Evolutionary conservation across 140 eudicot genomes (phyloP).

Genomic region (Cichorium intybus): DNA sequence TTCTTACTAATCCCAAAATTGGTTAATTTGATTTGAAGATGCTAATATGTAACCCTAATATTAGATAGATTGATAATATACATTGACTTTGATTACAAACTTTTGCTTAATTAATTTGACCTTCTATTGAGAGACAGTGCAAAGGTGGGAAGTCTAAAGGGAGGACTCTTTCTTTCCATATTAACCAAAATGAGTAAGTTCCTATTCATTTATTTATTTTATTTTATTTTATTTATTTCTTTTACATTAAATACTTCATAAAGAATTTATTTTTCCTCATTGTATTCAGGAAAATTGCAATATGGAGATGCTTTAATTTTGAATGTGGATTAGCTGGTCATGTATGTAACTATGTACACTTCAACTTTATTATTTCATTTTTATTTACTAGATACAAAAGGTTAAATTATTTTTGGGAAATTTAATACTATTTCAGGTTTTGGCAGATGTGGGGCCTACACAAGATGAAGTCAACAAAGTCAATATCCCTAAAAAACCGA

Average conservation of each 20-base stretch:
- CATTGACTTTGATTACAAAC: neutral
- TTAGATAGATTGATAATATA: neutral
- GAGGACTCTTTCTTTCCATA: conserved; percentile 69
- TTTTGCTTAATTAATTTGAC: conserved; percentile 7
- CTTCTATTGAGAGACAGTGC: conserved; percentile 55
- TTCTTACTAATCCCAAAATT: neutral
- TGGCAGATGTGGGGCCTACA: conserved; percentile 36
- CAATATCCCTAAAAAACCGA: conserved; percentile 23
- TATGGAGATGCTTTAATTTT: conserved; percentile 75
- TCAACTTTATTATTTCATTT: conserved; percentile 10
- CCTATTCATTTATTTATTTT: neutral
- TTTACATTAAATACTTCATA: neutral
- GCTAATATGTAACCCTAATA: neutral
- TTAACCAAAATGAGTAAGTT: conserved; percentile 47
- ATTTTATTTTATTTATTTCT: no score
- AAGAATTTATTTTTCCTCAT: neutral
- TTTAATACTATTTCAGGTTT: conserved; percentile 42
- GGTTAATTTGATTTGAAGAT: neutral
- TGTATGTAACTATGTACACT: conserved; percentile 51
- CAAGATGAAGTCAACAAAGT: conserved; percentile 29
- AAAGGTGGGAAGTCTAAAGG: conserved; percentile 58
- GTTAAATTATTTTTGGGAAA: conserved; percentile 18
- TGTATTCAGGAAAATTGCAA: conserved; percentile 51
- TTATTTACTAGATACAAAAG: neutral
- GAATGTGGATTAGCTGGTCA: conserved; percentile 90